Percentiles rank a stretch among this genome's conserved stretches.
Conservation (phyloP, 306 rosid genomes). For the Astragalus glycyphyllos region DNA sequence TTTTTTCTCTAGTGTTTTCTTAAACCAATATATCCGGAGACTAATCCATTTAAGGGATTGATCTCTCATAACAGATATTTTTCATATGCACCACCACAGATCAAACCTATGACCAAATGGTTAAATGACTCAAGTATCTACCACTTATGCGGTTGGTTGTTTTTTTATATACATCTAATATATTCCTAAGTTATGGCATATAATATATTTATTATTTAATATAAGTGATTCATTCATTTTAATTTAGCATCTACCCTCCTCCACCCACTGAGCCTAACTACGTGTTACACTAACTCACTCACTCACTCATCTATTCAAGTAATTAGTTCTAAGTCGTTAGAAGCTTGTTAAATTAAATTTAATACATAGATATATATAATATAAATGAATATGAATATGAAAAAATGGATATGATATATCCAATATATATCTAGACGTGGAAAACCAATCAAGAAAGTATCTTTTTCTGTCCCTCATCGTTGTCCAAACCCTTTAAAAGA, state of each 20-base stretch:
- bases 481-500: conserved; percentile 39
- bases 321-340: conserved; percentile 31
- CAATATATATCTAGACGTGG: conserved; percentile 58
- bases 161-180: conserved; percentile 6
- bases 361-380: not conserved
- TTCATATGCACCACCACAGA: no score
- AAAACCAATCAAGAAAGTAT: conserved; percentile 55
- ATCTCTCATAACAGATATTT: no score
- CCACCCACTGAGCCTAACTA: conserved; percentile 49
- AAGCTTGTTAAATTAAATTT: not conserved
- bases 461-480: conserved; percentile 29
- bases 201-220: conserved; percentile 27
- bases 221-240: conserved; percentile 22
- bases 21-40: no score
- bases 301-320: conserved; percentile 40
- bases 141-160: no score
- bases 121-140: no score
- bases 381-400: not conserved
- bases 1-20: not conserved
- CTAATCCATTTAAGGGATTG: no score
- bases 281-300: conserved; percentile 56
- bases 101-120: no score
- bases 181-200: conserved; percentile 40
- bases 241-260: conserved; percentile 38
- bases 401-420: not conserved